Conservation (phyloP, 106 monocot genomes). For the Triglochin maritima region DNA sequence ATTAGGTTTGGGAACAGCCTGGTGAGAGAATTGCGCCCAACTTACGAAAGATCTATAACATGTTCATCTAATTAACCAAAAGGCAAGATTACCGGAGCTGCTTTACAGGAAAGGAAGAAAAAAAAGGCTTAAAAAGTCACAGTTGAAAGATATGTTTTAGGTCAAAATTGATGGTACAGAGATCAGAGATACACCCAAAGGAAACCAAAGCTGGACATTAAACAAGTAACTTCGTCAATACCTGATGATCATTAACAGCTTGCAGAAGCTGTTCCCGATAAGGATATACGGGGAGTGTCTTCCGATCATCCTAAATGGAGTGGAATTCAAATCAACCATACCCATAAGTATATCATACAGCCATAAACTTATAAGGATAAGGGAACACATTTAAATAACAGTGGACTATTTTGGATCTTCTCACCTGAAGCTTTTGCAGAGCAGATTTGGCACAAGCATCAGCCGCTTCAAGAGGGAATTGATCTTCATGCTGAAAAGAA, state of each 20-base stretch:
- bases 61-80: no score
- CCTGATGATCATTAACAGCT: slow-evolving; percentile 78
- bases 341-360: background rate
- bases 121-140: no score
- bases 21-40: no score
- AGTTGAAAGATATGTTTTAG: no score
- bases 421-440: slow-evolving; percentile 52
- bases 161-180: no score
- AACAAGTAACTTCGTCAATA: slow-evolving; percentile 6
- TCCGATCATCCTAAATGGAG: slow-evolving; percentile 58
- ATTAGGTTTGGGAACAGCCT: no score
- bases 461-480: slow-evolving; percentile 18
- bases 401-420: background rate
- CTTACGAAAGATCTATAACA: no score
- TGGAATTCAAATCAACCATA: background rate
- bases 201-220: no score
- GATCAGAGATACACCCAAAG: no score
- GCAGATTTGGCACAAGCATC: slow-evolving; percentile 46
- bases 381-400: no score
- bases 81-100: no score
- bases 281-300: slow-evolving; percentile 76
- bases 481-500: slow-evolving; percentile 46
- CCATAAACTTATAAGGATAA: background rate
- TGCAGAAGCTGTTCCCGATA: slow-evolving; percentile 74
- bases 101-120: no score